Percentiles rank a stretch among this genome's conserved stretches.
Conservation (phyloP, 176 grass and related monocot species). For the Alloteropsis semialata region DNA sequence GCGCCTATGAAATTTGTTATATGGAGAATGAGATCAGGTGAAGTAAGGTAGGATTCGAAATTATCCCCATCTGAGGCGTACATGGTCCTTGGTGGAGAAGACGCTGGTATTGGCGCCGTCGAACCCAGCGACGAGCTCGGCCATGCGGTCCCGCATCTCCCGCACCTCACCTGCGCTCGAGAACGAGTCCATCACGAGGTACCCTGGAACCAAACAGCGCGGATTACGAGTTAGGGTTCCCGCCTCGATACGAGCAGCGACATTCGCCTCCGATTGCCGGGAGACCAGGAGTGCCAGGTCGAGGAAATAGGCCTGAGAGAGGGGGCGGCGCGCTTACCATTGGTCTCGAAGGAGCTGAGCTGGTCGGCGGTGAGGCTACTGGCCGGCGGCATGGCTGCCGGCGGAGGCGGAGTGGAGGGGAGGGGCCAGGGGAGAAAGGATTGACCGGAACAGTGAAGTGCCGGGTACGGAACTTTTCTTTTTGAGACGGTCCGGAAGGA, state of each 20-base stretch:
- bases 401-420: not conserved
- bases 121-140: conserved; percentile 61
- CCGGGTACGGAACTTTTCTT: not conserved
- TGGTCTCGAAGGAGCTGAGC: conserved; percentile 59
- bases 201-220: conserved; percentile 46
- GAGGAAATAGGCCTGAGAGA: not conserved
- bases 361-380: conserved; percentile 64
- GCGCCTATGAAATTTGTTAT: not conserved
- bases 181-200: conserved; percentile 78
- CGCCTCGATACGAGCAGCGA: not conserved
- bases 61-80: conserved; percentile 14
- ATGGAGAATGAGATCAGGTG: not conserved
- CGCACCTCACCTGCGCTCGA: conserved; percentile 54
- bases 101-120: conserved; percentile 48
- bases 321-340: conserved; percentile 41
- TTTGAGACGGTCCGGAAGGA: too few relatives aligned
- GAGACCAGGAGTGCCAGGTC: not conserved
- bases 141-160: conserved; percentile 74
- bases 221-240: conserved; percentile 8
- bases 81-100: conserved; percentile 94
- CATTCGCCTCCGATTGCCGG: not conserved
- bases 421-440: too few relatives aligned
- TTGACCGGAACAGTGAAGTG: not conserved
- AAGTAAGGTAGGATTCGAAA: not conserved
- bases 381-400: conserved; percentile 36